Conservation (phyloP, 1,284 basidiomycete genomes). For the Porphyrellus sp. region DNA sequence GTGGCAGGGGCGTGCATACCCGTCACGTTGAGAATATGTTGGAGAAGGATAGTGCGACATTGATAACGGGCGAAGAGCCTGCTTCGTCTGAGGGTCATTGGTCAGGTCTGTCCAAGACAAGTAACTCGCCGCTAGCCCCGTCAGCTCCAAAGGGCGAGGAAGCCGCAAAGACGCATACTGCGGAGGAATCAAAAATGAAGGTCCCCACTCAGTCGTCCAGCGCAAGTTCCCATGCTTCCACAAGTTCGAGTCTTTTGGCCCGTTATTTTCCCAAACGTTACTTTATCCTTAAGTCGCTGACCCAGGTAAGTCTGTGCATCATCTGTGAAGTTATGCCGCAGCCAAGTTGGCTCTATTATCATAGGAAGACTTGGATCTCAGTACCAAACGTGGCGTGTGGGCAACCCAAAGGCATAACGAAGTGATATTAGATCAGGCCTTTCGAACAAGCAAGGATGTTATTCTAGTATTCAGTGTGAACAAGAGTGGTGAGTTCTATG, state of each 20-base stretch:
- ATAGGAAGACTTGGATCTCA: constrained; percentile 80
- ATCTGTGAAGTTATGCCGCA: neutral
- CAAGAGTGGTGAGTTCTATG: constrained; percentile 87
- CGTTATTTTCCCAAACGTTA: constrained; percentile 82
- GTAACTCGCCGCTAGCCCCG: constrained; percentile 20
- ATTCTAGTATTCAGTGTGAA: constrained; percentile 91
- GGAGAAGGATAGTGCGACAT: constrained; percentile 32
- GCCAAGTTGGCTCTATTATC: constrained; percentile 13
- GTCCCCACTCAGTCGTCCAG: constrained; percentile 52
- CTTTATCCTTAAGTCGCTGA: constrained; percentile 90
- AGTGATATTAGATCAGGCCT: constrained; percentile 85
- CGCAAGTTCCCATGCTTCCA: constrained; percentile 65
- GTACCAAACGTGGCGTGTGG: constrained; percentile 83
- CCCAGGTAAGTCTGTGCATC: constrained; percentile 55
- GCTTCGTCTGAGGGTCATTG: constrained; percentile 26
- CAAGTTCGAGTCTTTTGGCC: constrained; percentile 69
- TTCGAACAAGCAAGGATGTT: constrained; percentile 81
- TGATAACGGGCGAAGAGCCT: constrained; percentile 18
- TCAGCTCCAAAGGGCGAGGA: constrained; percentile 45
- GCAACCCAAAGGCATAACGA: constrained; percentile 95
- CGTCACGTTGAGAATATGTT: constrained; percentile 69
- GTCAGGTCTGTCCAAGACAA: neutral
- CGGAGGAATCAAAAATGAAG: neutral
- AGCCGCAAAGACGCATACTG: constrained; percentile 6
- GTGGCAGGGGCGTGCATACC: constrained; percentile 82